Base-by-base conservation (phyloP, 768 basidiomycete genomes). In the Lyophyllum atratum region DNA sequence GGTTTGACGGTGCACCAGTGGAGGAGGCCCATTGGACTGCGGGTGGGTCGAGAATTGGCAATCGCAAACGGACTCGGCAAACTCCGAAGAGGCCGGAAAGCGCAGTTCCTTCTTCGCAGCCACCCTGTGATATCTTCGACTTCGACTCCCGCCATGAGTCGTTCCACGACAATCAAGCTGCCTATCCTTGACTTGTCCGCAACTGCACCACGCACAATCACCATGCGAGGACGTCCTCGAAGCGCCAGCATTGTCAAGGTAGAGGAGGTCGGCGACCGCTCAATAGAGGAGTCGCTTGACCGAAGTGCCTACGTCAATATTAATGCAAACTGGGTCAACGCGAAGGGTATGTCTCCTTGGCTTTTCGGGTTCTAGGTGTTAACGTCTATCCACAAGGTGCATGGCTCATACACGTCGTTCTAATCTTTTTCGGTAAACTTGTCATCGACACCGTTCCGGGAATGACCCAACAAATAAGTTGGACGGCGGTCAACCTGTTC, bases 401-500 rank as follows among this genome's bases (percentile, higher is more conserved):
- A 64, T 99, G 97, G 97, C 76, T 96, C 64, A 98, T 99, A 58
- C 97, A 99, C 71, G 85, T 95, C 54, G 88, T 98, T 39, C 85
- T 99, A 68, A 94, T 99, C 66, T 80, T 91, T 52, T 74, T 85
- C 22, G 94, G 92, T 54, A 99, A 98, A 76, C 83, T 98, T 61
- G 82, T 95, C 64, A 84, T 99, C 66, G 96, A 98, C 77, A 90
- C 90, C 17, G 80, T 98, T 43, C 97, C 97, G 0, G 93, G 94
- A 28, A 93, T 98, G 84, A 89, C 88, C 7, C 93, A 93, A 70
- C 86, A 98, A 75, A 78, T 94, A 45, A 94, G 93, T 70, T 99
- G 97, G 97, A 96, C 95, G 9, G 76, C 93, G 40, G 91, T 94
- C 59, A 96, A 97, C 70, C 74, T 98, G 40, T 70, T 90, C 60